Evolutionary conservation across 352 stramenopile genomes (phyloP).

Genomic region (Globisporangium nagaii): DNA sequence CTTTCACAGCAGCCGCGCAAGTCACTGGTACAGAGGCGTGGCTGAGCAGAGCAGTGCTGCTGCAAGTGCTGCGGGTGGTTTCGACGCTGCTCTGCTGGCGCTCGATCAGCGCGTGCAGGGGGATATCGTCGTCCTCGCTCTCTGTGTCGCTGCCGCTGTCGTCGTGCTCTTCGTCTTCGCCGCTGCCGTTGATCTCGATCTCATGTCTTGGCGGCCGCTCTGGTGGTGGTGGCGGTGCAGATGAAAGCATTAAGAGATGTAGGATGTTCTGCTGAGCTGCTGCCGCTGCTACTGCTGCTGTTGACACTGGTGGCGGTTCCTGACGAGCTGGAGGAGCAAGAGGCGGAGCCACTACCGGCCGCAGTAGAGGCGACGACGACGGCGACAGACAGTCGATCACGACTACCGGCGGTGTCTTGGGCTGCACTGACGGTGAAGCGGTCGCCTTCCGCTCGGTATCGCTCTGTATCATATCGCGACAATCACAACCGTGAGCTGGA

Average conservation of each 20-base stretch:
- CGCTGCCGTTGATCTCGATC: conserved; percentile 1
- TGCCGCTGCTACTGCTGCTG: neutral
- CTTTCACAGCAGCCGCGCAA: neutral
- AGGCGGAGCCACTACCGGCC: neutral
- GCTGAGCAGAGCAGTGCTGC: no score
- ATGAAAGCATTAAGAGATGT: neutral
- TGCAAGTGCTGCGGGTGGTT: neutral
- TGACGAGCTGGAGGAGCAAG: neutral
- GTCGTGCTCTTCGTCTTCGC: neutral
- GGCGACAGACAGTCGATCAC: conserved; percentile 5
- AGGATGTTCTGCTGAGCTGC: neutral
- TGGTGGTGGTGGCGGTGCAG: neutral
- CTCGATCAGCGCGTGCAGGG: neutral
- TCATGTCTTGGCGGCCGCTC: neutral
- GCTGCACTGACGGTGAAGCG: neutral
- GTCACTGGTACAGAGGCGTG: no score
- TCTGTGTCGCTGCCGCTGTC: conserved; percentile 1
- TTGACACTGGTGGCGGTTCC: neutral
- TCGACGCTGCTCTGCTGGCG: neutral
- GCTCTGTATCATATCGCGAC: neutral
- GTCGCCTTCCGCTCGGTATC: neutral
- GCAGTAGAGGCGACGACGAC: neutral
- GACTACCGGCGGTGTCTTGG: neutral
- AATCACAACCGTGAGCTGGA: neutral
- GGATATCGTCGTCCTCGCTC: conserved; percentile 4